Percentiles rank a stretch among this genome's conserved stretches.
These are phyloP conservation scores for Ophiostoma sp. DNA, from an alignment of 2,329 filamentous ascomycete genomes.

Conservation along the genomic window DNA sequence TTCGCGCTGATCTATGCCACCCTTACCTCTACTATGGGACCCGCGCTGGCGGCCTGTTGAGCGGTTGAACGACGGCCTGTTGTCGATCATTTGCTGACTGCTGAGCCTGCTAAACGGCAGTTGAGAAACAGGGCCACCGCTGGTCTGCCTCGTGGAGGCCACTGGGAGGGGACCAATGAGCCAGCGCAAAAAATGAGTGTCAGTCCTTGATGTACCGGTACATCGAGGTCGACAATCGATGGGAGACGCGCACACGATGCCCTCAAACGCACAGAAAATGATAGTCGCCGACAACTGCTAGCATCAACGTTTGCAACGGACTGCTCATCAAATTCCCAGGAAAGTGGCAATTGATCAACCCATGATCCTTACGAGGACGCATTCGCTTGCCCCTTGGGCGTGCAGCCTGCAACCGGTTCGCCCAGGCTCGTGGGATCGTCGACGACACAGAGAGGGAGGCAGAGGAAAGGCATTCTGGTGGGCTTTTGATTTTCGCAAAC, in stretches of 20 bases:
- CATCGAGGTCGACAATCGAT: background rate
- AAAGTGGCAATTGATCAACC: background rate
- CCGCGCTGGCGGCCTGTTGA: background rate
- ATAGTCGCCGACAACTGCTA: background rate
- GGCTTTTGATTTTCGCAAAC: background rate
- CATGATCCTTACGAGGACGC: background rate
- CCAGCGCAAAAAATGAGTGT: background rate
- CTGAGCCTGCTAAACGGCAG: background rate
- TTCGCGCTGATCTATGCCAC: background rate
- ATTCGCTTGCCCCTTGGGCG: background rate
- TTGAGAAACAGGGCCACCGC: background rate
- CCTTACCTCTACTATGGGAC: background rate
- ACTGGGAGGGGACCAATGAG: too few relatives aligned
- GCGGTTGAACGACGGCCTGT: background rate
- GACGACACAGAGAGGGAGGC: too few relatives aligned
- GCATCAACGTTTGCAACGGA: background rate
- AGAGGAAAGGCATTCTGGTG: background rate
- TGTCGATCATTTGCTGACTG: background rate
- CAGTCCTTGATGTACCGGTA: background rate
- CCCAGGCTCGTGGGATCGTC: background rate
- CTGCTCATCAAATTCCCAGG: background rate
- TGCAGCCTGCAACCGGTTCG: background rate
- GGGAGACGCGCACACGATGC: background rate
- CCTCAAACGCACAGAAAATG: background rate
- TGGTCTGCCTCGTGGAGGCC: background rate